Evolutionary conservation across 805 yeast species (phyloP).

Genomic region (Babjeviella inositovora): DNA sequence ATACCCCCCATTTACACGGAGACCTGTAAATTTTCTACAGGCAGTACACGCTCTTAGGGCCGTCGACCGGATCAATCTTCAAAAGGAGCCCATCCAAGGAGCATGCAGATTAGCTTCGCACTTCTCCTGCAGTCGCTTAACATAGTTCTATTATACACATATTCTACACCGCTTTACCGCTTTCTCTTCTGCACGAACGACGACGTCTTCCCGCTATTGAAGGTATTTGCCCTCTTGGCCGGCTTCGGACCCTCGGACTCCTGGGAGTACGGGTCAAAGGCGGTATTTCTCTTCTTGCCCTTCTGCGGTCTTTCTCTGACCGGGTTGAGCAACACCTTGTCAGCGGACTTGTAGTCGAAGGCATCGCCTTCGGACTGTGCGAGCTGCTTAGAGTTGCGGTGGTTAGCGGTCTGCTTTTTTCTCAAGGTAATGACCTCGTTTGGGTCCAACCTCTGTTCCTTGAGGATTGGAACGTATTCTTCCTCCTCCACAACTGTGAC

Average conservation of each 20-base stretch:
- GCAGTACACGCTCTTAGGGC: no score
- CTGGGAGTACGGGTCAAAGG: constrained; percentile 45
- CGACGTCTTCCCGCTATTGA: constrained; percentile 15
- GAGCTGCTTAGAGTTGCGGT: constrained; percentile 1
- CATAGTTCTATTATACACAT: no score
- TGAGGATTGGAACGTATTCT: no score
- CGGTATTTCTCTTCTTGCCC: constrained; percentile 17
- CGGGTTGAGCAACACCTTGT: constrained; percentile 17
- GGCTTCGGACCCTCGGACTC: constrained; percentile 33
- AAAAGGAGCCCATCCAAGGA: no score
- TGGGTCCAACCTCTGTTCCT: constrained; percentile 5
- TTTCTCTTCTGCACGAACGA: constrained; percentile 9
- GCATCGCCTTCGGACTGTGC: constrained; percentile 6
- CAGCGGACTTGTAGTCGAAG: constrained; percentile 27
- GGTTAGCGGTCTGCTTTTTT: constrained; percentile 5
- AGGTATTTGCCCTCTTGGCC: constrained; percentile 25
- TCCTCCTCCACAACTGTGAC: constrained; percentile 1
- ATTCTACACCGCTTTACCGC: no score
- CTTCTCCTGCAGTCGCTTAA: no score
- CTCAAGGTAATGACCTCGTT: constrained; percentile 25
- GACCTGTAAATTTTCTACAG: no score
- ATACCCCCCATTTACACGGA: no score
- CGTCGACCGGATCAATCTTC: no score
- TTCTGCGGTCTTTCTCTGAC: constrained; percentile 5
- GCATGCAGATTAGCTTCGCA: no score